phyloP scores from a whole-genome alignment of 2,329 filamentous ascomycete genomes.

The Phialophora macrospora region DNA sequence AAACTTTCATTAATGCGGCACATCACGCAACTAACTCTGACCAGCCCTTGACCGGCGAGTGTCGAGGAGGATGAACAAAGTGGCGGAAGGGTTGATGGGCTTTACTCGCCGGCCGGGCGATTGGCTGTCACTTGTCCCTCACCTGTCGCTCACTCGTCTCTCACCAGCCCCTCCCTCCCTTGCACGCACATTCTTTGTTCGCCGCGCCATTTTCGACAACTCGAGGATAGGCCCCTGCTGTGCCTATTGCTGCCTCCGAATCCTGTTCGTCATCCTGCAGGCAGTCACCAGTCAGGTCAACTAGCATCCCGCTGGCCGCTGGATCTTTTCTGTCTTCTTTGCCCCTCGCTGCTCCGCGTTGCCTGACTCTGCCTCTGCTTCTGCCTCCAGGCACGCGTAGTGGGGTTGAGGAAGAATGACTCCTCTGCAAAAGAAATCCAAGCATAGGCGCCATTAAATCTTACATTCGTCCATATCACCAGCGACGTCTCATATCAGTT shows the following conservation, averaged over 20 bases:
- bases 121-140: conserved; percentile 5
- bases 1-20: conserved; percentile 23
- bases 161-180: too few species aligned
- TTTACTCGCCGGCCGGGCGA: conserved; percentile 6
- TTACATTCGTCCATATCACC: conserved; percentile 12
- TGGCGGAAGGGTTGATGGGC: conserved; percentile 9
- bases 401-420: conserved; percentile 29
- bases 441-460: conserved; percentile 22
- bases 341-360: conserved; percentile 25
- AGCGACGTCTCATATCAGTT: neutral
- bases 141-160: neutral
- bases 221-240: conserved; percentile 2
- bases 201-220: conserved; percentile 16
- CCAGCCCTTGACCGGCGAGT: conserved; percentile 1
- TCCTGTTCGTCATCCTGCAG: conserved; percentile 31
- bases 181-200: neutral
- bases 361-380: conserved; percentile 20
- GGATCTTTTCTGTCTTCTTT: conserved; percentile 9
- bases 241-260: conserved; percentile 21
- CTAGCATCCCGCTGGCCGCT: conserved; percentile 17
- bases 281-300: conserved; percentile 16
- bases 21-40: conserved; percentile 33
- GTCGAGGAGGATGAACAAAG: neutral
- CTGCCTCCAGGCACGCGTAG: conserved; percentile 20
- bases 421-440: conserved; percentile 27